phyloP scores from a whole-genome alignment of 306 rosid genomes.

The Quillaja saponaria region DNA sequence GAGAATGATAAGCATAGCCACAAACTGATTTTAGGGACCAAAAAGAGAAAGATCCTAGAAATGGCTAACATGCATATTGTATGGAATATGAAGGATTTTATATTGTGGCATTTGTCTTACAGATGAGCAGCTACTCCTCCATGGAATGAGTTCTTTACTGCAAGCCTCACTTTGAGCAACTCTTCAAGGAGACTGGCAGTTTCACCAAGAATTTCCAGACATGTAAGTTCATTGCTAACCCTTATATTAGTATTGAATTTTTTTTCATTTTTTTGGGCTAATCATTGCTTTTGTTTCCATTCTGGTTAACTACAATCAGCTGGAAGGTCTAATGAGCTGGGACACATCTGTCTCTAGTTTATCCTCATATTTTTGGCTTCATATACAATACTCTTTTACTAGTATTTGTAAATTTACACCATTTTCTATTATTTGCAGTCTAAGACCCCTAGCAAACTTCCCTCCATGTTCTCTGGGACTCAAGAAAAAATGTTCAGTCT shows the following conservation, averaged over 20 bases:
- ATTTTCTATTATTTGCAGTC: slow-evolving; percentile 33
- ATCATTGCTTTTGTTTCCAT: slow-evolving; percentile 20
- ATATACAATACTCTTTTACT: background rate
- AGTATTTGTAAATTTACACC: background rate
- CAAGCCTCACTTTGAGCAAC: slow-evolving; percentile 75
- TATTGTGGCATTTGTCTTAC: background rate
- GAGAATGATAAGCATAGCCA: too few relatives aligned
- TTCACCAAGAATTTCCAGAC: slow-evolving; percentile 43
- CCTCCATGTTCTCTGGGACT: slow-evolving; percentile 78
- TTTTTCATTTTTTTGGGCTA: slow-evolving; percentile 13
- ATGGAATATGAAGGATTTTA: background rate
- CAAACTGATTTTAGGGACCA: background rate
- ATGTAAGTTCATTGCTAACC: slow-evolving; percentile 25
- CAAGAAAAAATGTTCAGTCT: slow-evolving; percentile 74
- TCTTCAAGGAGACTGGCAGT: slow-evolving; percentile 53
- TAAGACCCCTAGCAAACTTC: slow-evolving; percentile 62
- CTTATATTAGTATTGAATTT: background rate
- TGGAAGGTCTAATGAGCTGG: slow-evolving; percentile 55
- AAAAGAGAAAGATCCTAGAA: background rate
- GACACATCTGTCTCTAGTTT: slow-evolving; percentile 11
- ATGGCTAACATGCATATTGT: background rate
- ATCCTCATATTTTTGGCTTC: background rate
- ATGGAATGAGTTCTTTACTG: slow-evolving; percentile 64
- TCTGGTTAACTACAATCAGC: slow-evolving; percentile 39
- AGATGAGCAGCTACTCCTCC: slow-evolving; percentile 65